Percentiles rank a stretch among this genome's conserved stretches.
phyloP scores from a whole-genome alignment of 192 early-diverging fungal species.

The Mycoemilia scoparia region DNA sequence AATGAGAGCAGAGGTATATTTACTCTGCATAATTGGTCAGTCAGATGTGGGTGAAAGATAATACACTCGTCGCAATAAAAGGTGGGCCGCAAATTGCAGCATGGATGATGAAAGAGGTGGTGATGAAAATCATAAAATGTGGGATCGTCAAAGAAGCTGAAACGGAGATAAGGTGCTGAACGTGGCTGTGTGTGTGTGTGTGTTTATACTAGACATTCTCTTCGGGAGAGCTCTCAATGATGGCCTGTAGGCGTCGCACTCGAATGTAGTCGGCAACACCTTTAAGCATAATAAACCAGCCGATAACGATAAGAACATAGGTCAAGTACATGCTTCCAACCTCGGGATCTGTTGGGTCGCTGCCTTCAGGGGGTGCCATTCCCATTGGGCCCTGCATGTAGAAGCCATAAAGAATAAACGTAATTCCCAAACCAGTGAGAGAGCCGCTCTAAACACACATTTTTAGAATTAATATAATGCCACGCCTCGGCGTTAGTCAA shows the following conservation, averaged over 20 bases:
- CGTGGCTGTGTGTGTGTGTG: too few relatives aligned
- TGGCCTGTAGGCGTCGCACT: constrained; percentile 48
- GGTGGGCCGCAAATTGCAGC: too few relatives aligned
- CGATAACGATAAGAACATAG: constrained; percentile 56
- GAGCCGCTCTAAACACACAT: constrained; percentile 62
- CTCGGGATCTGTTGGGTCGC: constrained; percentile 12
- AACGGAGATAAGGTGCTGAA: too few relatives aligned
- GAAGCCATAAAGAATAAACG: constrained; percentile 60
- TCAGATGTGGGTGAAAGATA: too few relatives aligned
- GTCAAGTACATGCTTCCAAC: constrained; percentile 46
- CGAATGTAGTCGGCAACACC: constrained; percentile 51
- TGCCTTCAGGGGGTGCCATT: constrained; percentile 7
- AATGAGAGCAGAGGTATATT: too few relatives aligned
- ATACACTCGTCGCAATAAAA: too few relatives aligned
- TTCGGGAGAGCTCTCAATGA: constrained; percentile 39
- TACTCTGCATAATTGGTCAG: too few relatives aligned
- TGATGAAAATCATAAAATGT: too few relatives aligned
- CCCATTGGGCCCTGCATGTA: constrained; percentile 42
- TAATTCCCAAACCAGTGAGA: constrained; percentile 61
- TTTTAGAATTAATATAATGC: constrained; percentile 3
- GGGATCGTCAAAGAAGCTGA: too few relatives aligned
- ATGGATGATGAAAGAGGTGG: too few relatives aligned
- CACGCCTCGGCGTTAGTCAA: constrained; percentile 1
- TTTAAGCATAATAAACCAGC: constrained; percentile 53
- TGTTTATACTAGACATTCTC: constrained; percentile 18